Conservation (phyloP, 805 yeast genomes). For the Wickerhamiella sorbophila region DNA sequence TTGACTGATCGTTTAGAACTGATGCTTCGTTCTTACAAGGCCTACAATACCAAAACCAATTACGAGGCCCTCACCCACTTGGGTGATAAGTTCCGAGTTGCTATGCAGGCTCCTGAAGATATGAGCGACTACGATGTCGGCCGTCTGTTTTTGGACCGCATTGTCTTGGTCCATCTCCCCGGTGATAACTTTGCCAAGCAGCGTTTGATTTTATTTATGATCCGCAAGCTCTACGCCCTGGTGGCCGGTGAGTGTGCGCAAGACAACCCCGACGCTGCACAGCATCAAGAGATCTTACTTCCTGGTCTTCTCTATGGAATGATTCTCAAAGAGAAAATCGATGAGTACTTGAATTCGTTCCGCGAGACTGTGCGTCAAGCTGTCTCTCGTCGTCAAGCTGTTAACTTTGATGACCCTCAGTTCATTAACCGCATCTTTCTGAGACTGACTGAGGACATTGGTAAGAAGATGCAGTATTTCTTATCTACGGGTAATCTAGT, state of each 20-base stretch:
- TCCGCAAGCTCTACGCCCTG: conserved; percentile 82
- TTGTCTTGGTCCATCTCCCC: conserved; percentile 78
- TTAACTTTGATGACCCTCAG: conserved; percentile 70
- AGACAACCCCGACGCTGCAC: conserved; percentile 98
- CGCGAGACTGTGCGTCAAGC: conserved; percentile 65
- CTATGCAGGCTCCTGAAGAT: conserved; percentile 78
- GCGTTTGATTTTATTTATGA: conserved; percentile 80
- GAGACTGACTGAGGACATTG: conserved; percentile 83
- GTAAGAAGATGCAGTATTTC: conserved; percentile 86
- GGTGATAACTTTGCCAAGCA: conserved; percentile 60
- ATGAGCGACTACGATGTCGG: conserved; percentile 86
- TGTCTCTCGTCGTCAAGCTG: conserved; percentile 59
- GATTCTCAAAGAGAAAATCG: conserved; percentile 92
- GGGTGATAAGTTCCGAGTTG: conserved; percentile 93
- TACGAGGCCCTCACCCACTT: conserved; percentile 85
- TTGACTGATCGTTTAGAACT: conserved; percentile 96
- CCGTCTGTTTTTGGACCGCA: conserved; percentile 60
- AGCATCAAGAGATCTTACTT: conserved; percentile 89
- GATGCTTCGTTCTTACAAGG: conserved; percentile 74
- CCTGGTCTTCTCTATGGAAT: conserved; percentile 96
- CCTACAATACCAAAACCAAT: conserved; percentile 61
- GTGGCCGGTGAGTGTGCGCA: conserved; percentile 96
- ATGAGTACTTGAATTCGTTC: conserved; percentile 71
- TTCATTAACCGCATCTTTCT: conserved; percentile 67
- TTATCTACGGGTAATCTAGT: conserved; percentile 94